Evolutionary conservation across 75 land plant genomes (phyloP).

Genomic region (Pinus albicaulis): DNA sequence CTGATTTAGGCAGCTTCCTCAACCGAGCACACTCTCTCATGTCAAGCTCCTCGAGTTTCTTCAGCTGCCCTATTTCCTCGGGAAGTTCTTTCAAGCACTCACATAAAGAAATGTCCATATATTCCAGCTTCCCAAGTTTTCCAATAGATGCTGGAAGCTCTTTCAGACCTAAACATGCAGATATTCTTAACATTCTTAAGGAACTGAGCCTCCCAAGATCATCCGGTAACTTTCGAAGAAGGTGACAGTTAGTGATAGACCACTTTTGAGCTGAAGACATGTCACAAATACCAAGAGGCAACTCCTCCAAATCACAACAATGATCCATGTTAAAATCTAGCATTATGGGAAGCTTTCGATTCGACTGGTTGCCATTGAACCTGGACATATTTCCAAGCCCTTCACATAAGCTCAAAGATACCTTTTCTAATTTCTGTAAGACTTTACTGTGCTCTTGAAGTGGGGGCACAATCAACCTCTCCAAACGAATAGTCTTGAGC

Average conservation of each 20-base stretch:
- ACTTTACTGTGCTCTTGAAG: slow-evolving; percentile 13
- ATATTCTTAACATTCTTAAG: slow-evolving; percentile 40
- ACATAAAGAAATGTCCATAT: slow-evolving; percentile 56
- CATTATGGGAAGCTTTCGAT: slow-evolving; percentile 35
- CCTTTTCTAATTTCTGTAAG: slow-evolving; percentile 25
- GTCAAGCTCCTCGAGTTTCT: slow-evolving; percentile 51
- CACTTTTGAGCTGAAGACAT: slow-evolving; percentile 23
- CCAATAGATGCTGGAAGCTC: slow-evolving; percentile 43
- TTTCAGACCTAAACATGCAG: slow-evolving; percentile 44
- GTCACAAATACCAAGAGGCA: slow-evolving; percentile 37
- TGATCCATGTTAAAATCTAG: slow-evolving; percentile 50
- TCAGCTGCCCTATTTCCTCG: slow-evolving; percentile 31
- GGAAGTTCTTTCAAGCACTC: slow-evolving; percentile 40
- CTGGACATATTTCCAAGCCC: slow-evolving; percentile 13
- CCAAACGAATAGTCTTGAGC: slow-evolving; percentile 56
- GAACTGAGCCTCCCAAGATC: slow-evolving; percentile 32
- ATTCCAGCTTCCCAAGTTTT: slow-evolving; percentile 28
- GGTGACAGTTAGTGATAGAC: slow-evolving; percentile 54
- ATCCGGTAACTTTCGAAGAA: slow-evolving; percentile 35
- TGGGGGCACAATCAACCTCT: slow-evolving; percentile 38
- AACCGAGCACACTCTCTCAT: slow-evolving; percentile 62
- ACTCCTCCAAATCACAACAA: slow-evolving; percentile 34
- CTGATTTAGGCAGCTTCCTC: slow-evolving; percentile 31
- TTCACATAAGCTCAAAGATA: slow-evolving; percentile 51
- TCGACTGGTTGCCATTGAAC: slow-evolving; percentile 11